A percentile compares a stretch with the other conserved stretches of the same genome.
These are phyloP conservation scores for Kwoniella bestiolae DNA, from an alignment of 768 basidiomycete species.

Conservation along the genomic window DNA sequence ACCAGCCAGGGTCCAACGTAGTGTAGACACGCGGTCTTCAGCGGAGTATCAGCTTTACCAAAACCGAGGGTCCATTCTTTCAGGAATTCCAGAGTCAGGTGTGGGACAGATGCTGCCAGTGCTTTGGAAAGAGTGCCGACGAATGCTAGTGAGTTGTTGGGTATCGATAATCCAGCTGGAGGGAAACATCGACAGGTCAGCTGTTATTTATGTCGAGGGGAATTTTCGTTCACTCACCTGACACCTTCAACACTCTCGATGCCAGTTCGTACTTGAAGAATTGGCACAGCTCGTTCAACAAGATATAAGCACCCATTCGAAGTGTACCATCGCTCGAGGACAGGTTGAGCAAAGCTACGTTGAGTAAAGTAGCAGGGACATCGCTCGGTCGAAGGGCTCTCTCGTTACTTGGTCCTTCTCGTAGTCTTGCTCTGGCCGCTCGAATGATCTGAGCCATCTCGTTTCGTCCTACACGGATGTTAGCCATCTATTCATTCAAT, in stretches of 20 bases:
- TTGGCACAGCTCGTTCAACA: conserved; percentile 61
- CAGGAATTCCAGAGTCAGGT: conserved; percentile 84
- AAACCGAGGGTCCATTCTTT: conserved; percentile 74
- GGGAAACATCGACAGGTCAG: background rate
- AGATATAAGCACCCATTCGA: conserved; percentile 76
- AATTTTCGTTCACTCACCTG: conserved; percentile 22
- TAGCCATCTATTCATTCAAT: background rate
- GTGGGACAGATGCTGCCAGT: conserved; percentile 60
- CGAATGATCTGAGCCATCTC: conserved; percentile 50
- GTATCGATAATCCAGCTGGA: conserved; percentile 40
- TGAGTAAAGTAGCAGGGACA: conserved; percentile 79
- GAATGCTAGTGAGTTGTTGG: conserved; percentile 39
- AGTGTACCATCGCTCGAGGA: conserved; percentile 74
- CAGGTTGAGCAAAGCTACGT: conserved; percentile 79
- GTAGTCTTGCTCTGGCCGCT: conserved; percentile 33
- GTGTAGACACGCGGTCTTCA: conserved; percentile 73
- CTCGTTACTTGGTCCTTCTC: conserved; percentile 57
- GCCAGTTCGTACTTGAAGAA: conserved; percentile 47
- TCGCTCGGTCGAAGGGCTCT: conserved; percentile 79
- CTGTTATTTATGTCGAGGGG: background rate
- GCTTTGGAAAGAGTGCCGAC: conserved; percentile 20
- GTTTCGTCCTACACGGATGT: conserved; percentile 63
- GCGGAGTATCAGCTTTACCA: conserved; percentile 60
- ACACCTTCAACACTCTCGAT: conserved; percentile 15
- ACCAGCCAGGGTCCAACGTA: conserved; percentile 89